Conservation (phyloP, 140 eudicot species). For the Anethum foeniculum region DNA sequence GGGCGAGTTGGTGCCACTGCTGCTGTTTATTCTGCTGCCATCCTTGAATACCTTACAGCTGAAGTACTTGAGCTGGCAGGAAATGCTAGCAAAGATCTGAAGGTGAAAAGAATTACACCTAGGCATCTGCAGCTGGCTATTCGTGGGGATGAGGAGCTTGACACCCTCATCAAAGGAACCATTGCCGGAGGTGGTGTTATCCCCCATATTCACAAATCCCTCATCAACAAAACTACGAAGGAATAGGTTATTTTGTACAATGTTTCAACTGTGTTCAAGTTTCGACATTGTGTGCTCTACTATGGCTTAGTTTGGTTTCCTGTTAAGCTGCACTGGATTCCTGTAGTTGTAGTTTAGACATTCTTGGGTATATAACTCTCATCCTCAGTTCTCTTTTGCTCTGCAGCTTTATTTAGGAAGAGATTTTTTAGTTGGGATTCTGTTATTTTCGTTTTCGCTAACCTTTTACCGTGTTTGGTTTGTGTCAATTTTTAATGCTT, state of each 20-base stretch:
- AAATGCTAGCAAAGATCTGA: constrained; percentile 53
- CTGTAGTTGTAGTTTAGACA: neutral
- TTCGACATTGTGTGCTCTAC: neutral
- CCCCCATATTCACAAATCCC: constrained; percentile 61
- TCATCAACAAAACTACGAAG: constrained; percentile 44
- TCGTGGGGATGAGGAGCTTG: constrained; percentile 62
- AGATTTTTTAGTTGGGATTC: too few relatives aligned
- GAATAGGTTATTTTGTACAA: neutral
- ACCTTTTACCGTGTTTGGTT: neutral
- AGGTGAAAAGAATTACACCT: constrained; percentile 61
- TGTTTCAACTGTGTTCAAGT: neutral
- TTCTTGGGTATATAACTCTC: constrained; percentile 10
- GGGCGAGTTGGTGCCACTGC: constrained; percentile 62
- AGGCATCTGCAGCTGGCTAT: constrained; percentile 57
- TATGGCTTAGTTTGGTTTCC: constrained; percentile 3
- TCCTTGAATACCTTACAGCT: constrained; percentile 45
- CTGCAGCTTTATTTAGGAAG: neutral
- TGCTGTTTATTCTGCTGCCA: constrained; percentile 54
- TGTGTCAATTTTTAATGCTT: neutral
- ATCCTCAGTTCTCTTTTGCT: neutral
- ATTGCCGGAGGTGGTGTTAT: constrained; percentile 67
- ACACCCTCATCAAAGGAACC: constrained; percentile 55
- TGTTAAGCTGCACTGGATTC: neutral
- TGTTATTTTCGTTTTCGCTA: neutral
- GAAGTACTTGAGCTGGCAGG: constrained; percentile 40